phyloP scores from a whole-genome alignment of 371 early-diverging fungal species.

The Apophysomyces trapeziformis region DNA sequence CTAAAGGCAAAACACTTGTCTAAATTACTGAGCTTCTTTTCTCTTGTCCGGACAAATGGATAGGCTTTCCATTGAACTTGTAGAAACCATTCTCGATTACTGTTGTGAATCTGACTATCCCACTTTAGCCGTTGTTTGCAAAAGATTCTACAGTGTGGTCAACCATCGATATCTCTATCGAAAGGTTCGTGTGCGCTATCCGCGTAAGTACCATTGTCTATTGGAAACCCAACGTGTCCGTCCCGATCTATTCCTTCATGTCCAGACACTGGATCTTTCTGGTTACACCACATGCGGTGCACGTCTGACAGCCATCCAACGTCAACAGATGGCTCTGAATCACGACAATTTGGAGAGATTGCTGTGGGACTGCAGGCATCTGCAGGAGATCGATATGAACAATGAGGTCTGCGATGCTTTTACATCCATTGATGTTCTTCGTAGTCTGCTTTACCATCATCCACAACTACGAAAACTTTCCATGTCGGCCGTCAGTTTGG shows the following conservation, averaged over 20 bases:
- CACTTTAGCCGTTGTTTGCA: background rate
- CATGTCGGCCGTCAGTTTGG: background rate
- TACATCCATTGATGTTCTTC: background rate
- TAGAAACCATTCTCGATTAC: background rate
- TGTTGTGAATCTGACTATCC: background rate
- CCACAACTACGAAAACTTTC: background rate
- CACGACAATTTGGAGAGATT: background rate
- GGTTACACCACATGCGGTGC: background rate
- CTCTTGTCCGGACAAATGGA: background rate
- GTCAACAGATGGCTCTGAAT: background rate
- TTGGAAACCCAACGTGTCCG: background rate
- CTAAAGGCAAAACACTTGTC: too few species aligned
- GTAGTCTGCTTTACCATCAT: background rate
- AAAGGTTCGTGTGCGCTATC: background rate
- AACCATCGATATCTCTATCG: background rate
- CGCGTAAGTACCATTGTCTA: background rate
- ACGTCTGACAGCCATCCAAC: constrained; percentile 1
- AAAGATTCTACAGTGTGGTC: background rate
- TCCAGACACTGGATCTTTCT: constrained; percentile 3
- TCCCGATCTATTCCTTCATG: background rate
- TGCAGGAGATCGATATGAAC: background rate
- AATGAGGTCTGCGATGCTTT: background rate
- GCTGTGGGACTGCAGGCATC: background rate
- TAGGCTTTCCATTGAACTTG: background rate
- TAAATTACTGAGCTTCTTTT: too few species aligned